A percentile compares a stretch with the other conserved stretches of the same genome.
Evolutionary conservation across 306 rosid species (phyloP).

Genomic region (Quercus agrifolia): DNA sequence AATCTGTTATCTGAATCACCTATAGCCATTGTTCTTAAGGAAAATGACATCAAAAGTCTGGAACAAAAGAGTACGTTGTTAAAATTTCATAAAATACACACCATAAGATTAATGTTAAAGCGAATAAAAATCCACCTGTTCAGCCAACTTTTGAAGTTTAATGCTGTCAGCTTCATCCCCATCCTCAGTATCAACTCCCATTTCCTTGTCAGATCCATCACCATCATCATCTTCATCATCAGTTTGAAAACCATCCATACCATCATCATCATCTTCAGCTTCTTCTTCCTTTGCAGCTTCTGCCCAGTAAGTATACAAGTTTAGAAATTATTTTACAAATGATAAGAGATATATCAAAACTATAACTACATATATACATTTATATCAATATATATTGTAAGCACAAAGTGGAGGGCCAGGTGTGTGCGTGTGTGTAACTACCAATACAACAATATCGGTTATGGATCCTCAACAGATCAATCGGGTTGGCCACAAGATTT

Average conservation of each 20-base stretch:
- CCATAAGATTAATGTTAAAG: not conserved
- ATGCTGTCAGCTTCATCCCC: slow-evolving; percentile 79
- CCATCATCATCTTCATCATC: slow-evolving; percentile 86
- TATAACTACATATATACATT: too few relatives aligned
- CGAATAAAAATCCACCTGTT: slow-evolving; percentile 53
- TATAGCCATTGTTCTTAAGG: not conserved
- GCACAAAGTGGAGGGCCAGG: too few relatives aligned
- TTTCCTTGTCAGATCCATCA: slow-evolving; percentile 82
- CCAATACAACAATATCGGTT: too few relatives aligned
- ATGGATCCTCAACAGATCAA: too few relatives aligned
- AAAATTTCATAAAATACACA: not conserved
- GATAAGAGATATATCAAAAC: not conserved
- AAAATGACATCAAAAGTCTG: not conserved
- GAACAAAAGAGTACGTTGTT: not conserved
- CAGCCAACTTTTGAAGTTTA: slow-evolving; percentile 79
- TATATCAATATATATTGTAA: too few relatives aligned
- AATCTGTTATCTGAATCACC: not conserved
- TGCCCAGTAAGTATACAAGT: slow-evolving; percentile 29
- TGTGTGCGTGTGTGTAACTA: too few relatives aligned
- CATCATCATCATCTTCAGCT: slow-evolving; percentile 88
- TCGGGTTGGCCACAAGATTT: too few relatives aligned
- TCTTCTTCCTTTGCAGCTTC: slow-evolving; percentile 88
- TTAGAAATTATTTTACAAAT: not conserved
- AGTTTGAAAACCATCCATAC: slow-evolving; percentile 90
- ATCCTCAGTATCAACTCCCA: slow-evolving; percentile 87